phyloP scores from a whole-genome alignment of 495 filamentous ascomycete species.

The Monascus purpureus region DNA sequence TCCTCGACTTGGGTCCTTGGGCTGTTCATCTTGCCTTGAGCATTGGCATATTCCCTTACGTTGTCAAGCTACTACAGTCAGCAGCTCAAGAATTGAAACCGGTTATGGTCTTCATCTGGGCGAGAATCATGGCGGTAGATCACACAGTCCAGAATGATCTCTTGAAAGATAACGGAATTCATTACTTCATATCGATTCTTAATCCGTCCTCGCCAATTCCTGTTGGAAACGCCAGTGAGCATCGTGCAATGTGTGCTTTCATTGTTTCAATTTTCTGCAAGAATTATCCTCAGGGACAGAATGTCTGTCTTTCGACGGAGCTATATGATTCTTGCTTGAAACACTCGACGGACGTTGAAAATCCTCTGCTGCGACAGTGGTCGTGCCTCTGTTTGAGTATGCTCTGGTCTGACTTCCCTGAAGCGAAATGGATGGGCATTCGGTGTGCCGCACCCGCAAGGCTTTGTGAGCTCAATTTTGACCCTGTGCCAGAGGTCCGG shows the following conservation, averaged over 20 bases:
- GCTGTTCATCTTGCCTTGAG: conserved; percentile 90
- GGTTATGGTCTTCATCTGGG: conserved; percentile 99
- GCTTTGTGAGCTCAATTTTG: conserved; percentile 67
- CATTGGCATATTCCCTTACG: conserved; percentile 98
- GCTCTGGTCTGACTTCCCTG: conserved; percentile 79
- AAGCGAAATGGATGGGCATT: conserved; percentile 91
- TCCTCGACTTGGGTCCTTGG: conserved; percentile 93
- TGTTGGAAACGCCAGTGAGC: conserved; percentile 72
- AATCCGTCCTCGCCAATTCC: conserved; percentile 71
- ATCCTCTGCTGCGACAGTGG: conserved; percentile 87
- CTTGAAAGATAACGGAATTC: conserved; percentile 90
- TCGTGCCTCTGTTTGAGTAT: conserved; percentile 92
- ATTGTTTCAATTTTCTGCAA: conserved; percentile 95
- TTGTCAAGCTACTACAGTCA: conserved; percentile 89
- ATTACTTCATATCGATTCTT: conserved; percentile 87
- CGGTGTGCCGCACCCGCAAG: conserved; percentile 63
- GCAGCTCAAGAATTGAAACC: conserved; percentile 90
- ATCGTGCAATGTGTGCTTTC: conserved; percentile 98
- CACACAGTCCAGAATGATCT: conserved; percentile 83
- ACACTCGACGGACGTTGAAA: conserved; percentile 72
- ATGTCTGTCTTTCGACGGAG: conserved; percentile 66
- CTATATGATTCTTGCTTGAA: conserved; percentile 72
- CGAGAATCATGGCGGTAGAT: conserved; percentile 89
- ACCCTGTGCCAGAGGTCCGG: conserved; percentile 86
- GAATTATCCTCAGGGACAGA: conserved; percentile 77